These are phyloP conservation scores for Oryza brachyantha DNA, from an alignment of 176 grass and related monocot genomes.

Conservation along the genomic window DNA sequence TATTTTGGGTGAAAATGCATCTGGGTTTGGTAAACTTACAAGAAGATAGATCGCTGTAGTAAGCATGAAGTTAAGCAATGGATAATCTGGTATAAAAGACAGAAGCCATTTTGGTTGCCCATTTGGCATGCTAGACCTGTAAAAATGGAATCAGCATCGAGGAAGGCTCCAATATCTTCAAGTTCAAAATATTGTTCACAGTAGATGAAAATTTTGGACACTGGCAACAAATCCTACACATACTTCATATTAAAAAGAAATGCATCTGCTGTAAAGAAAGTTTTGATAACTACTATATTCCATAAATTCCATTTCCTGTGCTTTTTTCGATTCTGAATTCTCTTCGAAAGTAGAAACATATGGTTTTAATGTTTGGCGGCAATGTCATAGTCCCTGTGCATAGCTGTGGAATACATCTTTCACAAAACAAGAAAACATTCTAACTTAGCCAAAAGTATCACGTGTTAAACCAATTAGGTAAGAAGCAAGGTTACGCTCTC, in stretches of 20 bases:
- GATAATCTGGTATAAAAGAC: constrained; percentile 78
- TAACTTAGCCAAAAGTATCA: background rate
- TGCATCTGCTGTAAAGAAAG: background rate
- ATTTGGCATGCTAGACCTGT: constrained; percentile 82
- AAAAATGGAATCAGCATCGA: constrained; percentile 12
- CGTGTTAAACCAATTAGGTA: background rate
- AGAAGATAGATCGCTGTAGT: constrained; percentile 83
- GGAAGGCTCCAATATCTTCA: background rate
- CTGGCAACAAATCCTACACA: constrained; percentile 5
- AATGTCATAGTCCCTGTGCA: background rate
- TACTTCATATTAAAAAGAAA: background rate
- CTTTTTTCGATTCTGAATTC: constrained; percentile 5
- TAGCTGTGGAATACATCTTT: background rate
- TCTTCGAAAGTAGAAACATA: background rate
- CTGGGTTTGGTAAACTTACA: constrained; percentile 40
- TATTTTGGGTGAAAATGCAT: background rate
- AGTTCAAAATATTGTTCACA: background rate
- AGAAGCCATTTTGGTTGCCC: constrained; percentile 91
- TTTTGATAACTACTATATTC: background rate
- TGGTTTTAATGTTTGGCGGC: background rate
- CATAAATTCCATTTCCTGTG: background rate
- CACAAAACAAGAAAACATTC: background rate
- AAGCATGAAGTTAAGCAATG: constrained; percentile 98
- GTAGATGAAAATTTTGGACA: background rate
- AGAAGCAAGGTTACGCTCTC: background rate